phyloP scores from a whole-genome alignment of 176 grass and related monocot genomes.

The Musa itinerans region DNA sequence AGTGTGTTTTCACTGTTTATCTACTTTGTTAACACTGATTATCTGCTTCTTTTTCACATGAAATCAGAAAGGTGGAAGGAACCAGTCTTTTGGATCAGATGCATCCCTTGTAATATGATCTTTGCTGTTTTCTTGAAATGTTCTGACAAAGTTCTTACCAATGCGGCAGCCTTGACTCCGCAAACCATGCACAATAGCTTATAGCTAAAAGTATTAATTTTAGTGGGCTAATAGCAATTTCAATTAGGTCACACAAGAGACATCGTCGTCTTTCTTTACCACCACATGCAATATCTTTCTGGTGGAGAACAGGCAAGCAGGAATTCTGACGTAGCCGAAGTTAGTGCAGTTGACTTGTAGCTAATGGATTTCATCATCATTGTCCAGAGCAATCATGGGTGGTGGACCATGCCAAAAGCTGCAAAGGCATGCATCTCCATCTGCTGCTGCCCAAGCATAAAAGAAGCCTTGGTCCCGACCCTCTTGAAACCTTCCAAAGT shows the following conservation, averaged over 20 bases:
- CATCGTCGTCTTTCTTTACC: constrained; percentile 12
- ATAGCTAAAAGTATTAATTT: not conserved
- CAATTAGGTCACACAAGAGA: not conserved
- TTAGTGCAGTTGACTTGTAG: constrained; percentile 52
- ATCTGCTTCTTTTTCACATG: no score
- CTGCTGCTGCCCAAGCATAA: constrained; percentile 32
- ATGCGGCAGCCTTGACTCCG: no score
- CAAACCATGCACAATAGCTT: not conserved
- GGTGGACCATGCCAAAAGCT: constrained; percentile 40
- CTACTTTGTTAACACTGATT: no score
- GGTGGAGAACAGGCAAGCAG: constrained; percentile 28
- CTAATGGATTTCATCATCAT: constrained; percentile 36
- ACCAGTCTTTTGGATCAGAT: no score
- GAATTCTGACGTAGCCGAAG: constrained; percentile 32
- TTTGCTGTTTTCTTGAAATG: no score
- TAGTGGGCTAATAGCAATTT: not conserved
- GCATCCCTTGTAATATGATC: no score
- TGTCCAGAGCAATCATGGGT: constrained; percentile 42
- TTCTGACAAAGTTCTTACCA: no score
- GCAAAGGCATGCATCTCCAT: constrained; percentile 18
- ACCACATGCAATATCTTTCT: not conserved
- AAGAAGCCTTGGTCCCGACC: constrained; percentile 25
- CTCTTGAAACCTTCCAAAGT: constrained; percentile 13
- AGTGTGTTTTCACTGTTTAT: no score
- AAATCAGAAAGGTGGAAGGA: no score